Conservation (phyloP, 2,329 filamentous ascomycete species). For the Aspergillus sp. region DNA sequence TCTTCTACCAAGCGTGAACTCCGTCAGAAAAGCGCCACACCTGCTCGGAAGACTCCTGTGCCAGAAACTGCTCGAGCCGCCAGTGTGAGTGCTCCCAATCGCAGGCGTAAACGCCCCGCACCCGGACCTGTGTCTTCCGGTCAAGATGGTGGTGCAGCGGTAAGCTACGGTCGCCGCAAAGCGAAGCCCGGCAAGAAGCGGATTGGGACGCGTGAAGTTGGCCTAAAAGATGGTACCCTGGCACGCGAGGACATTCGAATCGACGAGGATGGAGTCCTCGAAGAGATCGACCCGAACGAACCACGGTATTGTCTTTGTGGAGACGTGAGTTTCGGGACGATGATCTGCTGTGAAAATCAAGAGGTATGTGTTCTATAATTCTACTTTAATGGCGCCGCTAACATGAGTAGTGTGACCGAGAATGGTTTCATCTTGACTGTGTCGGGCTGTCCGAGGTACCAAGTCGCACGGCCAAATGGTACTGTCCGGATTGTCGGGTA, state of each 20-base stretch:
- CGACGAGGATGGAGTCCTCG: constrained; percentile 51
- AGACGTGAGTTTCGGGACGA: constrained; percentile 65
- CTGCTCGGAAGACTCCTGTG: constrained; percentile 41
- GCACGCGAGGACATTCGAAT: constrained; percentile 43
- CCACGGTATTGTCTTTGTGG: constrained; percentile 66
- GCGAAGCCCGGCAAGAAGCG: constrained; percentile 52
- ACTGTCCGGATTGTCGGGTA: constrained; percentile 63
- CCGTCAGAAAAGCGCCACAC: constrained; percentile 46
- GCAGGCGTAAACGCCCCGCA: constrained; percentile 60
- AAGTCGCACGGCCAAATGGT: constrained; percentile 65
- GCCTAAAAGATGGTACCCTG: constrained; percentile 25
- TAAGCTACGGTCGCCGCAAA: constrained; percentile 62
- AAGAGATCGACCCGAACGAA: constrained; percentile 62
- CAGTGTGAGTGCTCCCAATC: constrained; percentile 35
- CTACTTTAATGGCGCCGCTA: constrained; percentile 15
- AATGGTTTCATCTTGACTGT: constrained; percentile 68
- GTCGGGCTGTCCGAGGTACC: constrained; percentile 61
- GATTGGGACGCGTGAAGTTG: constrained; percentile 43
- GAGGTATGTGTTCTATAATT: constrained; percentile 45
- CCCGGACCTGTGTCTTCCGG: constrained; percentile 61
- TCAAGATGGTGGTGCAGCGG: constrained; percentile 62
- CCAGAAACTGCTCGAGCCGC: constrained; percentile 46
- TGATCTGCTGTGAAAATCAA: constrained; percentile 67
- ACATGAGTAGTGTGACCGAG: constrained; percentile 58
- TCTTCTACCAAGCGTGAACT: constrained; percentile 32